Evolutionary conservation across 2,329 filamentous ascomycete species (phyloP).

Genomic region (Fusarium haematococcum): DNA sequence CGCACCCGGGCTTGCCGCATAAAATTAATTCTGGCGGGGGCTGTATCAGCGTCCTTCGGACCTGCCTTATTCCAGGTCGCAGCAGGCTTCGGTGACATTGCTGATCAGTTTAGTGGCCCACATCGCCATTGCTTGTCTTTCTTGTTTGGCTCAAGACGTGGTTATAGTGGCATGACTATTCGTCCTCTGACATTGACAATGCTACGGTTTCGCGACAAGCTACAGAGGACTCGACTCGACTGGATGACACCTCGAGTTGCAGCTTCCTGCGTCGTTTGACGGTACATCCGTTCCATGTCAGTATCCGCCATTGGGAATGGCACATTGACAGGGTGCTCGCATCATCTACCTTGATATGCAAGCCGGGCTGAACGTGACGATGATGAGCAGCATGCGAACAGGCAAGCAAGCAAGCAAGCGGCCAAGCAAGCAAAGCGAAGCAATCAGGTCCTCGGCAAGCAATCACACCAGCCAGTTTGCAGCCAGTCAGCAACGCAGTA

Average conservation of each 20-base stretch:
- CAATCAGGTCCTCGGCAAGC: slow-evolving; percentile 9
- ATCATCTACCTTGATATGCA: slow-evolving; percentile 11
- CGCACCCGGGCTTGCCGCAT: slow-evolving; percentile 44
- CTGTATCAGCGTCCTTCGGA: slow-evolving; percentile 17
- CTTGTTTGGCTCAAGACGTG: neutral
- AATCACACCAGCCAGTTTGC: slow-evolving; percentile 14
- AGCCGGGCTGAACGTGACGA: slow-evolving; percentile 25
- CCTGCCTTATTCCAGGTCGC: slow-evolving; percentile 25
- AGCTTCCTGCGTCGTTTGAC: neutral
- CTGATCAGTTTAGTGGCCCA: slow-evolving; percentile 26
- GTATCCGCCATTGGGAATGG: neutral
- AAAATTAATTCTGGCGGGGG: slow-evolving; percentile 40
- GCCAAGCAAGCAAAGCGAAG: slow-evolving; percentile 2
- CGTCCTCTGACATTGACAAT: slow-evolving; percentile 8
- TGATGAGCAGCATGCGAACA: slow-evolving; percentile 18
- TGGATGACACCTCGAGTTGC: neutral
- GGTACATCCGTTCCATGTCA: neutral
- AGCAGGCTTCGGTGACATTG: slow-evolving; percentile 13
- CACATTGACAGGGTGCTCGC: slow-evolving; percentile 5
- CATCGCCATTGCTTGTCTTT: slow-evolving; percentile 23
- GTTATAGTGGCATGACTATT: slow-evolving; percentile 23
- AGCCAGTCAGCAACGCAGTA: slow-evolving; percentile 13
- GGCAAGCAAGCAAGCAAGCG: slow-evolving; percentile 3
- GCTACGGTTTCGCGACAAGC: slow-evolving; percentile 4
- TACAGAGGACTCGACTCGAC: slow-evolving; percentile 20